phyloP scores from a whole-genome alignment of 148 eudicot genomes.

The Vaccinium myrtillus region DNA sequence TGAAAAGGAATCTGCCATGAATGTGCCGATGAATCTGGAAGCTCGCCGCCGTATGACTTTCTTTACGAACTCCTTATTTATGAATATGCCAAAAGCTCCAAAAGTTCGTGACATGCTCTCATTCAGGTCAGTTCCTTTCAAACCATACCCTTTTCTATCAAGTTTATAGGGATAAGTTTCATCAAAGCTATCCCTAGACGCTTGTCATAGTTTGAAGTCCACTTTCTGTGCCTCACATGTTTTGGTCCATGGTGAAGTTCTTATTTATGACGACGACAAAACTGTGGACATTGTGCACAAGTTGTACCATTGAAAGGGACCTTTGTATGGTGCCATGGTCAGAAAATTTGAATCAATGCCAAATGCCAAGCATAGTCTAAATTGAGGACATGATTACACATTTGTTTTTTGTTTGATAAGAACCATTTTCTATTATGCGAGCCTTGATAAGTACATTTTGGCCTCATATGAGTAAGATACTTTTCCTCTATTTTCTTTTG shows the following conservation, averaged over 20 bases:
- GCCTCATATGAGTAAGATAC: not conserved
- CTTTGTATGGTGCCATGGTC: not conserved
- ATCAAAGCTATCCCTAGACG: not conserved
- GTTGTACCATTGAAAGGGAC: conserved; percentile 2
- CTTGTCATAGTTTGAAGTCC: not conserved
- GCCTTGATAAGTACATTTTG: not conserved
- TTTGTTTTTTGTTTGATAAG: not conserved
- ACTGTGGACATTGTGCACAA: not conserved
- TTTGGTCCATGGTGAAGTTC: conserved; percentile 12
- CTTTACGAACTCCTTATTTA: conserved; percentile 90
- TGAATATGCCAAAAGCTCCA: conserved; percentile 96
- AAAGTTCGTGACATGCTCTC: conserved; percentile 97
- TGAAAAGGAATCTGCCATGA: conserved; percentile 94
- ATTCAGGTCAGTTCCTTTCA: conserved; percentile 63
- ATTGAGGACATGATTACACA: not conserved
- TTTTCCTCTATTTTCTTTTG: not conserved
- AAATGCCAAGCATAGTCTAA: not conserved
- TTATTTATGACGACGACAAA: not conserved
- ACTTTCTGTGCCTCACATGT: not conserved
- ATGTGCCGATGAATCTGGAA: conserved; percentile 93
- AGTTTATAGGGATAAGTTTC: not conserved
- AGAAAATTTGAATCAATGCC: not conserved
- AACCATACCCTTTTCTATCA: not conserved
- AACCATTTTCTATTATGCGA: not conserved
- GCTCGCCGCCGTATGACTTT: conserved; percentile 98